Evolutionary conservation across 1,284 basidiomycete species (phyloP).

Genomic region (Pyrrhoderma lamaoense): DNA sequence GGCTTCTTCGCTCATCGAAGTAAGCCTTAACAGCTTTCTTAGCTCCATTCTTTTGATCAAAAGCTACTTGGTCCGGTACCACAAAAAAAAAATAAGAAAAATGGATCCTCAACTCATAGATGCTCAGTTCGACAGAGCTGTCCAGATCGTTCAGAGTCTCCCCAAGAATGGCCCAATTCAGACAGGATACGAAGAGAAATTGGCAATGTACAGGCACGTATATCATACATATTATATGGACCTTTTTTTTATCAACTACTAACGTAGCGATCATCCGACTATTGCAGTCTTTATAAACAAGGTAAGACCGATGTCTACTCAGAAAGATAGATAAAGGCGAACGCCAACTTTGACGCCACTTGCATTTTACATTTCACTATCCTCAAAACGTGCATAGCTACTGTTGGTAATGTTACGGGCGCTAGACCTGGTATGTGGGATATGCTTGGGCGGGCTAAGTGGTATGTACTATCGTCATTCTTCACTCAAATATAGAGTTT

Average conservation of each 20-base stretch:
- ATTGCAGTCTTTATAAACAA: conserved; percentile 79
- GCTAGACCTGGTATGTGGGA: conserved; percentile 86
- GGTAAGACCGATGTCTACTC: conserved; percentile 39
- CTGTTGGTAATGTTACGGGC: conserved; percentile 77
- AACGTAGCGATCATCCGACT: too few relatives aligned
- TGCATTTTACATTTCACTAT: too few relatives aligned
- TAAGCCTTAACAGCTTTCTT: background rate
- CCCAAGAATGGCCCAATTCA: conserved; percentile 95
- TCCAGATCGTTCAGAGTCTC: conserved; percentile 86
- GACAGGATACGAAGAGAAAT: conserved; percentile 94
- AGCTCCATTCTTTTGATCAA: background rate
- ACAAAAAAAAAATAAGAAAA: background rate
- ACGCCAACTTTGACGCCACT: background rate
- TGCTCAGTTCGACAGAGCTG: conserved; percentile 86
- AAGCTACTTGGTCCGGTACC: background rate
- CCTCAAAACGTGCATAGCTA: conserved; percentile 66
- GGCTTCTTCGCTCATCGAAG: background rate
- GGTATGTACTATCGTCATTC: conserved; percentile 40
- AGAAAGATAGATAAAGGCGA: background rate
- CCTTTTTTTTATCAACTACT: conserved; percentile 9
- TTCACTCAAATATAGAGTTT: background rate
- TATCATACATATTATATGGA: conserved; percentile 8
- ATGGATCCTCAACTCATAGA: conserved; percentile 62
- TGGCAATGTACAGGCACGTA: conserved; percentile 83
- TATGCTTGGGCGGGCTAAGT: conserved; percentile 91